A percentile compares a stretch with the other conserved stretches of the same genome.
Evolutionary conservation across 495 filamentous ascomycete genomes (phyloP).

Genomic region (Aspergillus saccharolyticus): DNA sequence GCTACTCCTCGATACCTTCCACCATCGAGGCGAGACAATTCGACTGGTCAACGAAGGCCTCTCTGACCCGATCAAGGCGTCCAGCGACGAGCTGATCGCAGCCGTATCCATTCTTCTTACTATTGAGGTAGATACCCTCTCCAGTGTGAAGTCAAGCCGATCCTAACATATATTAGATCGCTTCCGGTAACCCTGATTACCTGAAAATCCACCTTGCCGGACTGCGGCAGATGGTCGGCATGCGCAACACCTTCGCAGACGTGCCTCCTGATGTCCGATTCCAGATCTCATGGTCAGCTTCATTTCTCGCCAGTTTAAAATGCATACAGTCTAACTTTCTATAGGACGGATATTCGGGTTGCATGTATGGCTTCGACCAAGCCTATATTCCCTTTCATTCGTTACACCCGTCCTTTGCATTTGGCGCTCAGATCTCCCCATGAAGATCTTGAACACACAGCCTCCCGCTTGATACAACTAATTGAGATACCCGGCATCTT

Average conservation of each 20-base stretch:
- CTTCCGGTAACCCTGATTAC: constrained; percentile 42
- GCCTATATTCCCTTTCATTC: constrained; percentile 45
- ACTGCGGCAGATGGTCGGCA: constrained; percentile 42
- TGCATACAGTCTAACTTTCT: constrained; percentile 8
- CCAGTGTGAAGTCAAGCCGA: background rate
- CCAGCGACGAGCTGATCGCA: constrained; percentile 43
- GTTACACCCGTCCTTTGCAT: constrained; percentile 33
- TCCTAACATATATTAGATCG: constrained; percentile 31
- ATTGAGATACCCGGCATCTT: constrained; percentile 40
- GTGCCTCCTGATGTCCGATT: constrained; percentile 39
- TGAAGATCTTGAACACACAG: constrained; percentile 32
- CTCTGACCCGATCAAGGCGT: constrained; percentile 38
- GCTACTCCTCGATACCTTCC: constrained; percentile 40
- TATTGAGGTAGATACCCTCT: constrained; percentile 35
- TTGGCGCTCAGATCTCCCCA: constrained; percentile 31
- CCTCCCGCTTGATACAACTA: constrained; percentile 34
- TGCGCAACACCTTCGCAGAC: constrained; percentile 40
- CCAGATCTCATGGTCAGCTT: constrained; percentile 42
- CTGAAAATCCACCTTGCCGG: constrained; percentile 46
- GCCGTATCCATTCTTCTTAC: constrained; percentile 43
- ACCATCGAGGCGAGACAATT: constrained; percentile 46
- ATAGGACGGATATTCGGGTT: constrained; percentile 45
- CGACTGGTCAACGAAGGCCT: constrained; percentile 41
- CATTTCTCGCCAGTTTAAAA: background rate
- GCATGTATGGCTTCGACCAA: constrained; percentile 42